Conservation (phyloP, 2,329 filamentous ascomycete species). For the Arthrobotrys iridis region DNA sequence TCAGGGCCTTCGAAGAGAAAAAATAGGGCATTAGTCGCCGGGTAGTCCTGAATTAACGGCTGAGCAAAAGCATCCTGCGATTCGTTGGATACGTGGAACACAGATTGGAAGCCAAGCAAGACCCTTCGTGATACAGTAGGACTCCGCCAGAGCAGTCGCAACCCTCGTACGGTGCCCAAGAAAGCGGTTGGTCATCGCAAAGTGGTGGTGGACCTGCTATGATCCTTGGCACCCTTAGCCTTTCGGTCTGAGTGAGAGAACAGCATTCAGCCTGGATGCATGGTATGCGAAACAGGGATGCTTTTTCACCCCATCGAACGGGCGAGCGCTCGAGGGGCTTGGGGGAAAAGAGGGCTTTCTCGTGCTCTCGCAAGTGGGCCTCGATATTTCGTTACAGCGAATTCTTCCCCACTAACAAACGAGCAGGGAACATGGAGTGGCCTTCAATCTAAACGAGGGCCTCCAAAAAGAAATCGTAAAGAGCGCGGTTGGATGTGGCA, state of each 20-base stretch:
- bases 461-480: slow-evolving; percentile 45
- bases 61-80: slow-evolving; percentile 18
- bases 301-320: slow-evolving; percentile 35
- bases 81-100: slow-evolving; percentile 44
- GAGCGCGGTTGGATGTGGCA: slow-evolving; percentile 51
- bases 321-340: slow-evolving; percentile 48
- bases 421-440: slow-evolving; percentile 53
- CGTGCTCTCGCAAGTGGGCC: slow-evolving; percentile 51
- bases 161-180: slow-evolving; percentile 42
- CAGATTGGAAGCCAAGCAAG: slow-evolving; percentile 13
- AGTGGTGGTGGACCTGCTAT: slow-evolving; percentile 38
- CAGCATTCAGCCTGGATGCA: slow-evolving; percentile 52
- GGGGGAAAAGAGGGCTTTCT: slow-evolving; percentile 29
- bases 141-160: slow-evolving; percentile 24
- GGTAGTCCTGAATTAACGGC: slow-evolving; percentile 25
- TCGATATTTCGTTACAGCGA: slow-evolving; percentile 40
- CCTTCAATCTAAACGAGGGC: slow-evolving; percentile 54
- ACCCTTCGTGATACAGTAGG: slow-evolving; percentile 25
- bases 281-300: slow-evolving; percentile 45
- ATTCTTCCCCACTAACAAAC: slow-evolving; percentile 48
- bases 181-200: slow-evolving; percentile 43
- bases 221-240: slow-evolving; percentile 36
- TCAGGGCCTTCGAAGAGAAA: slow-evolving; percentile 19
- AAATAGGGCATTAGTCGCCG: background rate
- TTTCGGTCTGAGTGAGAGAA: slow-evolving; percentile 34